Conservation (phyloP, 805 yeast genomes). For the Komagataella kurtzmanii region DNA sequence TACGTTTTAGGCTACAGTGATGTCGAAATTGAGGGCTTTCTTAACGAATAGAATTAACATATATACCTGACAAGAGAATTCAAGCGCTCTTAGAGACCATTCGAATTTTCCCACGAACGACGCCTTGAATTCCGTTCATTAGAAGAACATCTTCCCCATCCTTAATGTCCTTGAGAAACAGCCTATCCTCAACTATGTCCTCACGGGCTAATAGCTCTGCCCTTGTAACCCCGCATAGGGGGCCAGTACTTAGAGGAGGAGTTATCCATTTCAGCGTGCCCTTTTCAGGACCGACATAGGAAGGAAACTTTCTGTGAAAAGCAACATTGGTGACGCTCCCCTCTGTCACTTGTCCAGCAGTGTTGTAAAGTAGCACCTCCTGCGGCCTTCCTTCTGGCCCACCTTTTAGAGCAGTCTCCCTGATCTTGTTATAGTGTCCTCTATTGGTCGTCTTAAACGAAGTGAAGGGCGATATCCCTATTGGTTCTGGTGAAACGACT, state of each 20-base stretch:
- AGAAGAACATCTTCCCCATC: slow-evolving; percentile 61
- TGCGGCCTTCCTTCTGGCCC: slow-evolving; percentile 19
- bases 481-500: slow-evolving; percentile 40
- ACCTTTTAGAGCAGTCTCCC: slow-evolving; percentile 31
- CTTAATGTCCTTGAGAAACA: slow-evolving; percentile 30
- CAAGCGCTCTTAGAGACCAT: neutral
- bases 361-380: slow-evolving; percentile 65
- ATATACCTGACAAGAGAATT: neutral
- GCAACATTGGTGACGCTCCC: slow-evolving; percentile 81
- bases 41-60: neutral
- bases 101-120: slow-evolving; percentile 35
- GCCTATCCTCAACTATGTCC: slow-evolving; percentile 36
- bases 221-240: slow-evolving; percentile 76
- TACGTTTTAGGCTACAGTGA: slow-evolving; percentile 71
- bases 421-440: slow-evolving; percentile 44
- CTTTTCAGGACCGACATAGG: slow-evolving; percentile 13
- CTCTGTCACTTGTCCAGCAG: slow-evolving; percentile 52
- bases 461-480: slow-evolving; percentile 58
- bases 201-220: slow-evolving; percentile 44
- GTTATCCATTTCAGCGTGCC: slow-evolving; percentile 53
- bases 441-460: slow-evolving; percentile 80
- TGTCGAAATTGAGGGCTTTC: slow-evolving; percentile 28
- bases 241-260: slow-evolving; percentile 67
- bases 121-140: slow-evolving; percentile 79
- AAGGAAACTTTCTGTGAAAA: slow-evolving; percentile 22